Conservation (phyloP, 2,329 filamentous ascomycete species). For the Plenodomus lindquistii region DNA sequence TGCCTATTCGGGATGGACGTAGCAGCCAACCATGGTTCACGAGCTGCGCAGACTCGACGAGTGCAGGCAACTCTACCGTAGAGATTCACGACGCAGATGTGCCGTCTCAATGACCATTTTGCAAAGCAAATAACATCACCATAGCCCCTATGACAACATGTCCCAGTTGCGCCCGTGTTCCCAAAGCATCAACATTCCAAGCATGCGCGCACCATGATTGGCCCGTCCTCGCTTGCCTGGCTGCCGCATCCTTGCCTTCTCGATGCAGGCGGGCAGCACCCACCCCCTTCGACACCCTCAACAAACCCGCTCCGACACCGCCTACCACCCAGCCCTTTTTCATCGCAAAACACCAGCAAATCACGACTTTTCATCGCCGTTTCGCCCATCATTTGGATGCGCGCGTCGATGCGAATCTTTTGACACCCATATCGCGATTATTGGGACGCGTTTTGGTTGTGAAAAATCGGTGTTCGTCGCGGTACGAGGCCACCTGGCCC, state of each 20-base stretch:
- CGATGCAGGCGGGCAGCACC: not conserved
- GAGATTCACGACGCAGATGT: not conserved
- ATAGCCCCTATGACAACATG: not conserved
- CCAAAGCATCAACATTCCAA: constrained; percentile 1
- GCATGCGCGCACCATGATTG: constrained; percentile 10
- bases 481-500: constrained; percentile 26
- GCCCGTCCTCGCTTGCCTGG: constrained; percentile 5
- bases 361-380: constrained; percentile 25
- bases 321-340: constrained; percentile 12
- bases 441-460: constrained; percentile 32
- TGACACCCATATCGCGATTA: constrained; percentile 36
- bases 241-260: constrained; percentile 12
- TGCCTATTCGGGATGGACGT: constrained; percentile 2
- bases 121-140: too few species aligned
- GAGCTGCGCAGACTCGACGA: not conserved
- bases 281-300: constrained; percentile 12
- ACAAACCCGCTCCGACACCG: constrained; percentile 13
- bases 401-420: constrained; percentile 30
- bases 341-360: constrained; percentile 21
- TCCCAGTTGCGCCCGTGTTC: not conserved
- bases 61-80: not conserved
- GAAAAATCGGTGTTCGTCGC: constrained; percentile 20
- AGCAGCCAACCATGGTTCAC: not conserved
- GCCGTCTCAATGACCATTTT: not conserved
- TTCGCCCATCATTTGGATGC: constrained; percentile 23